Conservation (phyloP, 2,329 filamentous ascomycete species). For the Xylariaceae sp. region DNA sequence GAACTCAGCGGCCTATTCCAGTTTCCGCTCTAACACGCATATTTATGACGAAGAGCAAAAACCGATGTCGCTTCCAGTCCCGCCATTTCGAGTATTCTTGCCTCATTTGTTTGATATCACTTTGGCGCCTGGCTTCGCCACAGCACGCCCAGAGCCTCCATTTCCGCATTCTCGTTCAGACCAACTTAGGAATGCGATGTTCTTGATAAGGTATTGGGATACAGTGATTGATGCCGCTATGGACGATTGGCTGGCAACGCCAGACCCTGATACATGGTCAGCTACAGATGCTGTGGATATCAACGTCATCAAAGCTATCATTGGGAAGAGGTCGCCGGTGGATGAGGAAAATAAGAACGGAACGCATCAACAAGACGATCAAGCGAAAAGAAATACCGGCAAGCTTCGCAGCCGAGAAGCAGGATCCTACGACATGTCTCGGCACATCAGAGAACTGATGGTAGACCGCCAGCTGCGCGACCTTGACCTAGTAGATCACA, state of each 20-base stretch:
- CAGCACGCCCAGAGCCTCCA: constrained; percentile 40
- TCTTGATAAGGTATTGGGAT: constrained; percentile 52
- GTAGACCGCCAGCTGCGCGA: constrained; percentile 47
- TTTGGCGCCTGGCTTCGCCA: constrained; percentile 51
- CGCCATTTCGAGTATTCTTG: constrained; percentile 49
- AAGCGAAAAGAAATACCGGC: not conserved
- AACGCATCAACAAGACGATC: constrained; percentile 3
- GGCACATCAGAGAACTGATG: constrained; percentile 43
- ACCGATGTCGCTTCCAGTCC: constrained; percentile 20
- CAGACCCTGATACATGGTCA: constrained; percentile 18
- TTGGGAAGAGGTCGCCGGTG: constrained; percentile 10
- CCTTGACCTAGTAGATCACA: constrained; percentile 40
- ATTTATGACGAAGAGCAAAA: constrained; percentile 9
- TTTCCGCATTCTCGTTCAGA: constrained; percentile 47
- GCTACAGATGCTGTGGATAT: constrained; percentile 16
- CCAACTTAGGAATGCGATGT: constrained; percentile 53
- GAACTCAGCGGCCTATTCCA: constrained; percentile 45
- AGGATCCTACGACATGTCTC: constrained; percentile 40
- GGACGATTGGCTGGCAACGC: constrained; percentile 42
- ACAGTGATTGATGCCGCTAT: constrained; percentile 38
- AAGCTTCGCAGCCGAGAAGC: constrained; percentile 37
- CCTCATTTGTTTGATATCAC: constrained; percentile 54
- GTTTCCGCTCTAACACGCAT: constrained; percentile 36
- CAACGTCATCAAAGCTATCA: constrained; percentile 20
- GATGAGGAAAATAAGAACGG: not conserved